These are phyloP conservation scores for Clohesyomyces aquaticus DNA, from an alignment of 495 filamentous ascomycete species.

Conservation along the genomic window DNA sequence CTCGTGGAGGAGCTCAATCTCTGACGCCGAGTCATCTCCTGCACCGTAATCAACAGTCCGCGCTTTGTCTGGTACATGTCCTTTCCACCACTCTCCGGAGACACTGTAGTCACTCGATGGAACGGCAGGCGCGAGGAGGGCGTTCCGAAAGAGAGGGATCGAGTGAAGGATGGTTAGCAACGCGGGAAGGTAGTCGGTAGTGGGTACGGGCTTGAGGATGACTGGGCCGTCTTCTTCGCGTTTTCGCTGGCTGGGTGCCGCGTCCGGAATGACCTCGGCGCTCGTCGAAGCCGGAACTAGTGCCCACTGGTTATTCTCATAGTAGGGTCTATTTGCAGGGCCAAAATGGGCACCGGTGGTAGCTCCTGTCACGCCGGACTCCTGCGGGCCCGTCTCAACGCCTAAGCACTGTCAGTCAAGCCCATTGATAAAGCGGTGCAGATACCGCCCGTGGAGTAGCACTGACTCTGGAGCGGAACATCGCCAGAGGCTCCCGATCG, in stretches of 20 bases:
- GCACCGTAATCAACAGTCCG: slow-evolving; percentile 58
- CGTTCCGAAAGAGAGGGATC: slow-evolving; percentile 79
- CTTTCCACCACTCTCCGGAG: slow-evolving; percentile 85
- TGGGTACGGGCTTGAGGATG: slow-evolving; percentile 70
- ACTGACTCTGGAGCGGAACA: slow-evolving; percentile 26
- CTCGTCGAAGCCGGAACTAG: slow-evolving; percentile 58
- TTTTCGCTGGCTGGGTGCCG: slow-evolving; percentile 63
- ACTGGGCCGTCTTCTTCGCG: slow-evolving; percentile 63
- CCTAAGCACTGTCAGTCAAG: slow-evolving; percentile 26
- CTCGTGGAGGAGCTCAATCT: slow-evolving; percentile 55
- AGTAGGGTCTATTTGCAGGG: slow-evolving; percentile 70
- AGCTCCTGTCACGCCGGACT: slow-evolving; percentile 58
- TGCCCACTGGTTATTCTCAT: slow-evolving; percentile 77
- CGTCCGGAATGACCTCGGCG: slow-evolving; percentile 62
- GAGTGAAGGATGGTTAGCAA: slow-evolving; percentile 79
- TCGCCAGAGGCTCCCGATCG: slow-evolving; percentile 27
- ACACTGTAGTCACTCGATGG: slow-evolving; percentile 66
- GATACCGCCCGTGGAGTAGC: no score
- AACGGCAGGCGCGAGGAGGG: slow-evolving; percentile 62
- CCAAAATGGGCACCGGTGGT: slow-evolving; percentile 59
- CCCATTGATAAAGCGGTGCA: background rate
- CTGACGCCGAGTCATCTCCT: slow-evolving; percentile 53
- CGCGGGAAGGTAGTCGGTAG: slow-evolving; percentile 63
- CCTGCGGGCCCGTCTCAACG: slow-evolving; percentile 50
- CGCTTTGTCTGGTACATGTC: slow-evolving; percentile 62